A percentile compares a stretch with the other conserved stretches of the same genome.
phyloP scores from a whole-genome alignment of 139 green algal genomes.

The Chlamydomonas schloesseri region DNA sequence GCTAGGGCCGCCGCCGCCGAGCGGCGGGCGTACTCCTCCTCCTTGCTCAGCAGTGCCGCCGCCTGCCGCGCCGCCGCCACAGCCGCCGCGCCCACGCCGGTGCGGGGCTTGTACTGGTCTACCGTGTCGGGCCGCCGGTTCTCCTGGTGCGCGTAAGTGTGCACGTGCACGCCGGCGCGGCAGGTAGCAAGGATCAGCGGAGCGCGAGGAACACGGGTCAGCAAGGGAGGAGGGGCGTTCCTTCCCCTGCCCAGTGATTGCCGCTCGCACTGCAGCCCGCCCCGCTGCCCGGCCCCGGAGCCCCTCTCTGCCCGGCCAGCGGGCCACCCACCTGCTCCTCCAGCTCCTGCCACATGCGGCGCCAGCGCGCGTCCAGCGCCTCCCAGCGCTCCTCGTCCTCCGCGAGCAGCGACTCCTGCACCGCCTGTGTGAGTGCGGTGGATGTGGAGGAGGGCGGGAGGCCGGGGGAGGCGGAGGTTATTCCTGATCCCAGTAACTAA shows the following conservation, averaged over 20 bases:
- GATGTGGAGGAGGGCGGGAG: too few species aligned
- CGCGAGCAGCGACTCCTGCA: conserved; percentile 24
- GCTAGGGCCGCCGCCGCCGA: background rate
- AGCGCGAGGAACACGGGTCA: background rate
- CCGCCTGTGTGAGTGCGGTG: too few species aligned
- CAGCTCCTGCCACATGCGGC: conserved; percentile 20
- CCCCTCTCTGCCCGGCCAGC: too few species aligned
- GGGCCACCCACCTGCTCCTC: conserved; percentile 26
- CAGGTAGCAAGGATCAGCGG: background rate
- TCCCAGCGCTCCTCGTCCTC: conserved; percentile 53
- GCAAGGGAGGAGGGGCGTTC: background rate
- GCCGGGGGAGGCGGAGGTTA: too few species aligned
- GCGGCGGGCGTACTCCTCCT: background rate
- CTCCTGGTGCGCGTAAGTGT: too few species aligned
- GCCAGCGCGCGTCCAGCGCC: conserved; percentile 13
- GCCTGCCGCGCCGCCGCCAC: conserved; percentile 3
- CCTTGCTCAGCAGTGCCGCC: conserved; percentile 16
- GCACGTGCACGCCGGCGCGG: too few species aligned
- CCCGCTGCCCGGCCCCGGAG: too few species aligned
- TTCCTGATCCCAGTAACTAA: too few species aligned
- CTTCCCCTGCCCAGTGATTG: background rate
- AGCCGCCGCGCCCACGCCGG: conserved; percentile 8
- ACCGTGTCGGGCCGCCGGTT: conserved; percentile 17
- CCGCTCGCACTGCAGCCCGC: too few species aligned
- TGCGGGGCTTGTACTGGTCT: background rate